Evolutionary conservation across 257 asterid genomes (phyloP).

Genomic region (Leonotis leonurus): DNA sequence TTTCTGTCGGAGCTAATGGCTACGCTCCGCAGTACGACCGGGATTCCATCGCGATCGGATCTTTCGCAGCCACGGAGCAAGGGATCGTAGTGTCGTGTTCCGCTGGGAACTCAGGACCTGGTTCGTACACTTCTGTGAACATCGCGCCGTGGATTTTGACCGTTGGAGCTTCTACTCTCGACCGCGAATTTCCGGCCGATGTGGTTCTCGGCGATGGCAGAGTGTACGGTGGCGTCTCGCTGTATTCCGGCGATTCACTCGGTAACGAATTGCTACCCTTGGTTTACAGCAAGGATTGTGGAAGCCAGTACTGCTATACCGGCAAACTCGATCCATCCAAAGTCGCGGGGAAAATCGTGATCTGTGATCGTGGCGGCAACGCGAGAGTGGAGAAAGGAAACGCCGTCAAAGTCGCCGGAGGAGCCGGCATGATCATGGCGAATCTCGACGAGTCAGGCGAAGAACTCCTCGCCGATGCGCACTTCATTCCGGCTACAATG

Average conservation of each 20-base stretch:
- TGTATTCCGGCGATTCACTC: conserved; percentile 53
- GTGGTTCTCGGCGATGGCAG: conserved; percentile 71
- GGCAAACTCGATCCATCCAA: conserved; percentile 48
- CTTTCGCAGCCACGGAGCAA: conserved; percentile 58
- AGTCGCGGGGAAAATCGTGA: conserved; percentile 73
- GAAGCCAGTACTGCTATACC: conserved; percentile 65
- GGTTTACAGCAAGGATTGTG: conserved; percentile 70
- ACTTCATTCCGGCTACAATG: conserved; percentile 82
- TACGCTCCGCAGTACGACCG: conserved; percentile 53
- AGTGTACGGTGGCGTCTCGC: conserved; percentile 63
- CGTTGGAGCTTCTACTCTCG: conserved; percentile 92
- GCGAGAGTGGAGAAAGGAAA: conserved; percentile 84
- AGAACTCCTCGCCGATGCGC: conserved; percentile 85
- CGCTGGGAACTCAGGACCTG: conserved; percentile 88
- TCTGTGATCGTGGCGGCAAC: conserved; percentile 92
- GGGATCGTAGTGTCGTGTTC: conserved; percentile 89
- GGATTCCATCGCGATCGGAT: conserved; percentile 87
- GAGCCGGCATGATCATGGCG: conserved; percentile 74
- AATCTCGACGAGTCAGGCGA: conserved; percentile 82
- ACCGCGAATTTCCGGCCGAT: conserved; percentile 89
- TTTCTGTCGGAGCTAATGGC: conserved; percentile 74
- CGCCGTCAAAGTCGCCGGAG: conserved; percentile 91
- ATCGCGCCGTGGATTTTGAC: conserved; percentile 96
- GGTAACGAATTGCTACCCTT: conserved; percentile 36
- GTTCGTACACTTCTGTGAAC: conserved; percentile 53